Evolutionary conservation across 163 green algal genomes (phyloP), one percentile per base, ranked within the genome.

Genomic region (Scenedesmus sp.): DNA sequence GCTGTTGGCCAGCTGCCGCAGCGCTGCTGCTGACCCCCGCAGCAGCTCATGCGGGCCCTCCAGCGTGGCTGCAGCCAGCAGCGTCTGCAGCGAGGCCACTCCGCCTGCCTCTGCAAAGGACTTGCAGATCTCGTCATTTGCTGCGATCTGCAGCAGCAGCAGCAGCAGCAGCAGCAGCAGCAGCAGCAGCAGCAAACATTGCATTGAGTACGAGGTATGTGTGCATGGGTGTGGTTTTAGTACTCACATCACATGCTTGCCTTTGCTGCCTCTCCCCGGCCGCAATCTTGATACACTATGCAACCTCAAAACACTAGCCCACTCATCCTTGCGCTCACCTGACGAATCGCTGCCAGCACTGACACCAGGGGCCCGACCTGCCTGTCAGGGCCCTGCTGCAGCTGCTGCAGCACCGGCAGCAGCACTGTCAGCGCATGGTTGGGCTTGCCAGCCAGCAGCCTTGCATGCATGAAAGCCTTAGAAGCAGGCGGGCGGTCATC

Each of bases 121-220:
- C 67, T 96, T 95, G 94, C 97, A 99, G 90, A 98, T 97, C 64
- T 99, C 97, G 60, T 99, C 97, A 64, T 98, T 99, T 20, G 95
- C 97, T 10, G 96, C 96, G 46, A 97, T 87, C 90, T 93, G 90
- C 66, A 60, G 18, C 9, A 56, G 66, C 13, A 46, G 81, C 16
- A 46, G 52, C 81, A 67, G 81, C 81, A 86, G 81, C 52, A 12
- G 52, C 67, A 34, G 34, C 34, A 46, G 34, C 34, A 46, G 34
- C 34, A 46, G 34, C 34, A 23, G 62, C 62, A 73, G 62, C 62
- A 73, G 62, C 62, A 13, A 15, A 15, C 62, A 73, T 13, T 15
- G 34, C 34, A 46, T 16, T 84, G 76, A 57, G 16, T 26, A 34
- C 20, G 73, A 82, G 73, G 8, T 12, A 7, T 54, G 73, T 7